Evolutionary conservation across 345 rosid species (phyloP), one percentile per base, ranked within the genome.

Genomic region (Citrus cavaleriei): DNA sequence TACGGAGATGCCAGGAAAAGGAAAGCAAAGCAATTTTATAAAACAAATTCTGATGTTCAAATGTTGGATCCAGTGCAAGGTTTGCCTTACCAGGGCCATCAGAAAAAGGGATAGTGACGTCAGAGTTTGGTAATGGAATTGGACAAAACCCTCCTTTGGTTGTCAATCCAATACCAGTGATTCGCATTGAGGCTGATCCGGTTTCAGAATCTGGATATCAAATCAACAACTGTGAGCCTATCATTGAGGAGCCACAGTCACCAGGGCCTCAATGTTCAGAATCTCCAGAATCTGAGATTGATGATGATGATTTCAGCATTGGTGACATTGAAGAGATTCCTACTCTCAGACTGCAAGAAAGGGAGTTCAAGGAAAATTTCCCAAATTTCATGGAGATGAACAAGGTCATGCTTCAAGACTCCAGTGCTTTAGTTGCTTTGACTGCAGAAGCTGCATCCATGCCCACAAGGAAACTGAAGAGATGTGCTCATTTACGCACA

Each of bases 241-340:
- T 89, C 21, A 78, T 94, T 82, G 97, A 94, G 82, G 87, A 85
- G 76, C 96, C 96, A 12, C 22, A 70, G 40, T 79, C 89, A n/a
- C 89, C 93, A 5, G 82, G 65, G 66, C 81, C 61, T 32, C 81
- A 85, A 55, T 34, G 24, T 49, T 12, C 18, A 5, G 46, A 62
- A 74, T 78, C 88, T 18, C 88, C 90, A 6, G 83, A 72, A 68
- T 79, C 58, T n/a, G 81, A 86, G 58, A 21, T 16, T 7, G 90
- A 92, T 49, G 80, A 83, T 16, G 94, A 90, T 77, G 91, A 86
- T 71, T 35, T 62, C 3, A 69, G 62, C 65, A 51, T 25, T 35
- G 81, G 74, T 74, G 82, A 81, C 77, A 78, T 80, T 49, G 85
- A 86, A 58, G 90, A 88, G 25, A 84, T 91, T 63, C 88, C 90